Percentiles rank a stretch among this genome's conserved stretches.
Evolutionary conservation across 495 filamentous ascomycete species (phyloP).

Genomic region (Penicillium lividum): DNA sequence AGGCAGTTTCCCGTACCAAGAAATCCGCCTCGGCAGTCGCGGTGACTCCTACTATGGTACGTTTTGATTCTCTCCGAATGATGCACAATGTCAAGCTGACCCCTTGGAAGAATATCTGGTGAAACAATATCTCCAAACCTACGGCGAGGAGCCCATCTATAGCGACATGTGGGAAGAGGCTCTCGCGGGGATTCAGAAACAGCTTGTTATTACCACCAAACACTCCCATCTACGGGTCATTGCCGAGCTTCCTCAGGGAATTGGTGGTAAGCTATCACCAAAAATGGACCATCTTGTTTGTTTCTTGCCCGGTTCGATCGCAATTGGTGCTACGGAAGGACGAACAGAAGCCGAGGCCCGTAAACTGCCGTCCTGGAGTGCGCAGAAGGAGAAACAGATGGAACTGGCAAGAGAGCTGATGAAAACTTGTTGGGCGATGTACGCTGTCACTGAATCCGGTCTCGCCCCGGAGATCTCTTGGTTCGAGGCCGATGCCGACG

Average conservation of each 20-base stretch:
- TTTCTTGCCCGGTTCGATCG: conserved; percentile 87
- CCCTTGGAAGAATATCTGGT: conserved; percentile 64
- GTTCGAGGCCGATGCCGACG: conserved; percentile 63
- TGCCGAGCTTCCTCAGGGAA: conserved; percentile 70
- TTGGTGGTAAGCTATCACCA: conserved; percentile 59
- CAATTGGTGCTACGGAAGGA: conserved; percentile 73
- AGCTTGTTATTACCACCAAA: conserved; percentile 76
- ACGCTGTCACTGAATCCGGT: conserved; percentile 74
- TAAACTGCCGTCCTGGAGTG: conserved; percentile 60
- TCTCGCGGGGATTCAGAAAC: conserved; percentile 75
- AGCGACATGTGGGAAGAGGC: conserved; percentile 79
- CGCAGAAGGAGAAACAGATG: conserved; percentile 74
- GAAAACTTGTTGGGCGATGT: conserved; percentile 92
- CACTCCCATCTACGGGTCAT: conserved; percentile 74
- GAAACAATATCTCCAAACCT: conserved; percentile 84
- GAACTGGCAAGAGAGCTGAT: conserved; percentile 74
- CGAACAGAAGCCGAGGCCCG: conserved; percentile 64
- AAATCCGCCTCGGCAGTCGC: conserved; percentile 81
- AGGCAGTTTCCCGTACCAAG: conserved; percentile 67
- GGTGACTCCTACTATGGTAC: conserved; percentile 80
- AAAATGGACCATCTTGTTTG: conserved; percentile 97
- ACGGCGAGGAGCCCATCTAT: conserved; percentile 73
- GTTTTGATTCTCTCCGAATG: background rate
- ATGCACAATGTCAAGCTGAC: background rate
- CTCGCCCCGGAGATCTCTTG: conserved; percentile 80